Conservation (phyloP, 1,139 yeast species). For the Scheffersomyces titani region DNA sequence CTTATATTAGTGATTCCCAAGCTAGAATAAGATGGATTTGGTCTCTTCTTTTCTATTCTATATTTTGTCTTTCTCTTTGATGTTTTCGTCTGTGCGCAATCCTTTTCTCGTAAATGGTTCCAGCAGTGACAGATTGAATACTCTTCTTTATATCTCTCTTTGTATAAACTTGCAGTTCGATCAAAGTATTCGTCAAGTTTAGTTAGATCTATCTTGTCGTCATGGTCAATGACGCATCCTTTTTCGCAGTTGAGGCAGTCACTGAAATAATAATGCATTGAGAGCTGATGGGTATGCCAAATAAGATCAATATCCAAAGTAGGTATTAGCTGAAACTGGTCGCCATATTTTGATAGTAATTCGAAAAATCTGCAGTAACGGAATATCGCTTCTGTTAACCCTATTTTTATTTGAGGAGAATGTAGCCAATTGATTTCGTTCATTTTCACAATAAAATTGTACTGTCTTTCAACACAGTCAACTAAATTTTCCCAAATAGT, state of each 20-base stretch:
- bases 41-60: background rate
- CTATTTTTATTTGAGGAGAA: conserved; percentile 19
- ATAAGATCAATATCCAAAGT: conserved; percentile 41
- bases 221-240: conserved; percentile 24
- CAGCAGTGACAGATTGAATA: conserved; percentile 30
- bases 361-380: conserved; percentile 29
- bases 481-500: conserved; percentile 30
- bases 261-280: conserved; percentile 22
- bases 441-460: conserved; percentile 31
- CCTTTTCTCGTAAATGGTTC: conserved; percentile 20
- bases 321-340: conserved; percentile 27
- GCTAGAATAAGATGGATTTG: conserved; percentile 1
- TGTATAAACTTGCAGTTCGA: conserved; percentile 20
- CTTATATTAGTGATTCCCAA: conserved; percentile 19
- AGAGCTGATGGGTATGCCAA: conserved; percentile 44
- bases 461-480: conserved; percentile 32
- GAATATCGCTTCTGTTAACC: conserved; percentile 18
- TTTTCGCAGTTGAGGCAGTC: conserved; percentile 15
- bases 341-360: conserved; percentile 13
- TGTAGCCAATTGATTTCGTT: conserved; percentile 29
- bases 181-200: conserved; percentile 21
- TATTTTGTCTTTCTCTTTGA: conserved; percentile 6
- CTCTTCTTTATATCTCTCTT: conserved; percentile 17
- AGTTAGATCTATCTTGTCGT: conserved; percentile 26
- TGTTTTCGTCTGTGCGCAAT: conserved; percentile 4